Percentiles rank a stretch among this genome's conserved stretches.
phyloP scores from a whole-genome alignment of 106 monocot species.

The Allium sativum region DNA sequence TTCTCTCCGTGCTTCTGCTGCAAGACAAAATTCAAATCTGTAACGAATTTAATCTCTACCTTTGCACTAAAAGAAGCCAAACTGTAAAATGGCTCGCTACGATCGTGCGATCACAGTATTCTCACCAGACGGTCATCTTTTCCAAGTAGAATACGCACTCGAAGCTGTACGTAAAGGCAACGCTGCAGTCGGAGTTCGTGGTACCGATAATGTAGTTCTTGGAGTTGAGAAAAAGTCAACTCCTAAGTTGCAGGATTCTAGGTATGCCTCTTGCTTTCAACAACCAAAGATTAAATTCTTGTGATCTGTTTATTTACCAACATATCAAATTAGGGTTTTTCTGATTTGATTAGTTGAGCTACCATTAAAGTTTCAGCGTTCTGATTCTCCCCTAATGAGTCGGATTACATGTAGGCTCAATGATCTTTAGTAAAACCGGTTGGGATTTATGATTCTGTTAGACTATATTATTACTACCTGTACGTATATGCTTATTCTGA shows the following conservation, averaged over 20 bases:
- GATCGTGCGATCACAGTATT: conserved; percentile 99
- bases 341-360: not conserved
- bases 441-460: too few species aligned
- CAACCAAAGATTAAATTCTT: not conserved
- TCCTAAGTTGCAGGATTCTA: conserved; percentile 90
- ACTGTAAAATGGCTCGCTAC: conserved; percentile 73
- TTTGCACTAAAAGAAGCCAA: too few species aligned
- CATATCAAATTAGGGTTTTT: not conserved
- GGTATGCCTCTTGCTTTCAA: conserved; percentile 12
- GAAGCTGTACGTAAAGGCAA: conserved; percentile 97
- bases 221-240: conserved; percentile 98
- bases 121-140: conserved; percentile 97
- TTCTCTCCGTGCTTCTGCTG: too few species aligned
- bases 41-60: too few species aligned
- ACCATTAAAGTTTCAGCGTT: too few species aligned
- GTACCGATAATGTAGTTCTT: conserved; percentile 88
- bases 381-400: too few species aligned
- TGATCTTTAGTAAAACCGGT: too few species aligned
- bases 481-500: too few species aligned
- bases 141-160: conserved; percentile 96
- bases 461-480: too few species aligned
- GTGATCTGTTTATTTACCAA: too few species aligned
- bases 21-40: too few species aligned
- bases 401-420: too few species aligned
- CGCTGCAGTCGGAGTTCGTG: conserved; percentile 95